Evolutionary conservation across 768 basidiomycete genomes (phyloP), one percentile per base, ranked within the genome.

Genomic region (Mycena olivaceomarginata): DNA sequence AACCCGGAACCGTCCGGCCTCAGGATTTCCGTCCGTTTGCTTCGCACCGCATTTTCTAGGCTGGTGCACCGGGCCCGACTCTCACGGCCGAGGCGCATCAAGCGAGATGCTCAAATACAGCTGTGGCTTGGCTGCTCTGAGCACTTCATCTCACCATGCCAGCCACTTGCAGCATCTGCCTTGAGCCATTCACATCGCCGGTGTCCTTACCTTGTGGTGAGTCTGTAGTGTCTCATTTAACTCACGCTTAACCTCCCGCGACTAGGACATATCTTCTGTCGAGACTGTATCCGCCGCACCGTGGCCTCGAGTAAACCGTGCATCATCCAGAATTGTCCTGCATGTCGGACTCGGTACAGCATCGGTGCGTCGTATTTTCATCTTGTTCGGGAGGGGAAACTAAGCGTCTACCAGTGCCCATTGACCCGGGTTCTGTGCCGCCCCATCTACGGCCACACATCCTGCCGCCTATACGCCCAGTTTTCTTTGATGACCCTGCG

Each of bases 251-350:
- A 64, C 69, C 59, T 45, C 25, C 41, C 31, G 41, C n/a, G 40
- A 16, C 40, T 41, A 92, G 94, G 94, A 16, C 93, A 94, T 79
- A 85, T 94, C 53, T 94, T 93, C 82, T 94, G 94, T 83, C 87
- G 89, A 70, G 87, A 89, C 60, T 94, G 94, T 77, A 87, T 94
- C 46, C 82, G 87, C n/a, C 86, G 86, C 64, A 85, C 89, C 8
- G 86, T 92, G 15, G 86, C 89, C 70, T 86, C 89, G n/a, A 85
- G 90, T 18, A 88, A 87, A 57, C 87, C 90, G 1, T 88, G 85
- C 70, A 86, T 88, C 67, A 86, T 85, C 70, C 85, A 87, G 46
- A 92, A 90, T 76, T 94, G 94, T 79, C 93, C 93, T 15, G 87
- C 88, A 5, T 94, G 94, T 80, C 89, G 91, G 39, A 83, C 87